Conservation (phyloP, 2,329 filamentous ascomycete species). For the Hypoxylon sp. region DNA sequence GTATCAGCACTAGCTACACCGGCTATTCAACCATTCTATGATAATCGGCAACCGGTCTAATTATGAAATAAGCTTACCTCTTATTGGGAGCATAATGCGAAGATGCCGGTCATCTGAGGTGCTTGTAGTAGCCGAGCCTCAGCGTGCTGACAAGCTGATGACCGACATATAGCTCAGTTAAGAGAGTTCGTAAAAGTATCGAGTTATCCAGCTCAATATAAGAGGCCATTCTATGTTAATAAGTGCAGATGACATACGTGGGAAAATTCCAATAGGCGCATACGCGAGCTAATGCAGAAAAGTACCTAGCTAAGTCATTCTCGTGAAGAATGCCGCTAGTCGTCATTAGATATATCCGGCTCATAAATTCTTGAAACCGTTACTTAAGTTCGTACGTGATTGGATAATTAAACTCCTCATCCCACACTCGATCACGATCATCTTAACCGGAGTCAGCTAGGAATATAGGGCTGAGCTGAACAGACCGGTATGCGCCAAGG, state of each 20-base stretch:
- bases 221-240: not conserved
- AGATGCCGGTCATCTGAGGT: slow-evolving; percentile 17
- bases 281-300: slow-evolving; percentile 29
- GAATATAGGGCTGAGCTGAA: slow-evolving; percentile 21
- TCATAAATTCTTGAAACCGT: slow-evolving; percentile 1
- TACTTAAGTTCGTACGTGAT: not conserved
- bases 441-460: slow-evolving; percentile 24
- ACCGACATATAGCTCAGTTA: slow-evolving; percentile 20
- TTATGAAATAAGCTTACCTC: slow-evolving; percentile 2
- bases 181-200: slow-evolving; percentile 12
- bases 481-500: slow-evolving; percentile 15
- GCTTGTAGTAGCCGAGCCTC: slow-evolving; percentile 11
- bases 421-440: slow-evolving; percentile 28
- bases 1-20: not conserved
- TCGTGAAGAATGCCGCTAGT: slow-evolving; percentile 22
- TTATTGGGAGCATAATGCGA: slow-evolving; percentile 24
- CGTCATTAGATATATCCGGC: slow-evolving; percentile 11
- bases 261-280: slow-evolving; percentile 22
- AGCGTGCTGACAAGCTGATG: slow-evolving; percentile 28
- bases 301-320: slow-evolving; percentile 8
- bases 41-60: not conserved
- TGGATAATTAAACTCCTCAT: not conserved
- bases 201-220: slow-evolving; percentile 1
- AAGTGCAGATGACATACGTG: slow-evolving; percentile 1
- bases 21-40: slow-evolving; percentile 4